phyloP scores from a whole-genome alignment of 2,329 filamentous ascomycete species.

The Aspergillus fumigatus region DNA sequence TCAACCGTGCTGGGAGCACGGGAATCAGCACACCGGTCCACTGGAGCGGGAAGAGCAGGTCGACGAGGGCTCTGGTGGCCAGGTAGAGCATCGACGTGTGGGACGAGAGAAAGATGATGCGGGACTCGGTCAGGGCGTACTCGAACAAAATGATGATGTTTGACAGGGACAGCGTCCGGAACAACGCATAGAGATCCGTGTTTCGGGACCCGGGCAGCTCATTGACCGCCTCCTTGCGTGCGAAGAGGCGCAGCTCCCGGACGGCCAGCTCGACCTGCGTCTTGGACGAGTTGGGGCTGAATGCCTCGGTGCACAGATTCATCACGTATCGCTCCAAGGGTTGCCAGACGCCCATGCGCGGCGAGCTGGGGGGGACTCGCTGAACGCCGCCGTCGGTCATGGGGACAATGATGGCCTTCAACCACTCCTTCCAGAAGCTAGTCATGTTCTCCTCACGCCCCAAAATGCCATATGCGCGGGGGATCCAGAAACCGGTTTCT shows the following conservation, averaged over 20 bases:
- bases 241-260: constrained; percentile 84
- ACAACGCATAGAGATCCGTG: constrained; percentile 87
- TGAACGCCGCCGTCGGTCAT: constrained; percentile 87
- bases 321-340: constrained; percentile 94
- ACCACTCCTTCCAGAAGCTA: constrained; percentile 97
- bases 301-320: constrained; percentile 92
- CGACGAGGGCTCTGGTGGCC: constrained; percentile 79
- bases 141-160: constrained; percentile 93
- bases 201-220: constrained; percentile 89
- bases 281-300: constrained; percentile 86
- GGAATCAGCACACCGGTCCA: constrained; percentile 96
- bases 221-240: constrained; percentile 86
- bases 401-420: constrained; percentile 86
- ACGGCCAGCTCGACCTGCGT: constrained; percentile 92
- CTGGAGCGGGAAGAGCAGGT: constrained; percentile 80
- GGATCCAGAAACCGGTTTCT: constrained; percentile 93
- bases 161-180: constrained; percentile 80
- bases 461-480: constrained; percentile 86
- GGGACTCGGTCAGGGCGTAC: constrained; percentile 85
- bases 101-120: constrained; percentile 92
- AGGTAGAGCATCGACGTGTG: constrained; percentile 96
- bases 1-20: constrained; percentile 76
- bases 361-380: constrained; percentile 81
- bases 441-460: constrained; percentile 79
- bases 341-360: constrained; percentile 89